These are phyloP conservation scores for Eutreptiella sp. DNA, from an alignment of 208 protist genomes.

Conservation along the genomic window DNA sequence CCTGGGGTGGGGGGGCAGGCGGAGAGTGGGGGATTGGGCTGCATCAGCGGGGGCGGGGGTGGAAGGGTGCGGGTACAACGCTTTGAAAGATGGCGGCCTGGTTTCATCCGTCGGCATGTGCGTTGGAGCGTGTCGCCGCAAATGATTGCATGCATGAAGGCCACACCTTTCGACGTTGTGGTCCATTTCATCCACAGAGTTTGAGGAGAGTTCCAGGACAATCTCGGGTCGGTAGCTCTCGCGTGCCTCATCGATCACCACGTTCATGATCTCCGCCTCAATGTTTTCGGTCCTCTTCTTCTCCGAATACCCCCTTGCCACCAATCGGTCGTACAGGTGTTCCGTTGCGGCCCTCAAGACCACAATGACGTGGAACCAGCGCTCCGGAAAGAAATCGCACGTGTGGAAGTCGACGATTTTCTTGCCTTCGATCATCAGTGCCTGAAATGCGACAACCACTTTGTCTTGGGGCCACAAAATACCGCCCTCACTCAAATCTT, in stretches of 20 bases:
- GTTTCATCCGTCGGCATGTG: too few relatives aligned
- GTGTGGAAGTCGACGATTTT: constrained; percentile 91
- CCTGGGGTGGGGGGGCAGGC: too few relatives aligned
- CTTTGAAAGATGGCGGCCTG: too few relatives aligned
- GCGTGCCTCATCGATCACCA: constrained; percentile 89
- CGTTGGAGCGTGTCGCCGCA: background rate
- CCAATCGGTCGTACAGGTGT: constrained; percentile 80
- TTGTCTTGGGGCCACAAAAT: constrained; percentile 52
- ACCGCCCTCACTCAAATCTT: background rate
- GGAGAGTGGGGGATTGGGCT: too few relatives aligned
- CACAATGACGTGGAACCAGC: constrained; percentile 95
- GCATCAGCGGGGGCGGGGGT: too few relatives aligned
- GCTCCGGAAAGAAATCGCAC: constrained; percentile 92
- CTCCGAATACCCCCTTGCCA: constrained; percentile 75
- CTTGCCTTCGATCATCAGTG: constrained; percentile 67
- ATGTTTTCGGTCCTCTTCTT: constrained; percentile 92
- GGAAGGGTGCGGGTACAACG: too few relatives aligned
- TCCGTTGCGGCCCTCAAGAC: constrained; percentile 83
- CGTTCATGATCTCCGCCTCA: constrained; percentile 92
- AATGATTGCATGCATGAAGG: background rate
- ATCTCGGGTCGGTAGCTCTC: constrained; percentile 80
- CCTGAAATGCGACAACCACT: constrained; percentile 89
- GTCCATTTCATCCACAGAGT: constrained; percentile 85
- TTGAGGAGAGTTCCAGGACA: constrained; percentile 68
- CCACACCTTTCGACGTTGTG: constrained; percentile 58